These are phyloP conservation scores for Vishniacozyma victoriae DNA, from an alignment of 768 basidiomycete genomes.

Conservation along the genomic window DNA sequence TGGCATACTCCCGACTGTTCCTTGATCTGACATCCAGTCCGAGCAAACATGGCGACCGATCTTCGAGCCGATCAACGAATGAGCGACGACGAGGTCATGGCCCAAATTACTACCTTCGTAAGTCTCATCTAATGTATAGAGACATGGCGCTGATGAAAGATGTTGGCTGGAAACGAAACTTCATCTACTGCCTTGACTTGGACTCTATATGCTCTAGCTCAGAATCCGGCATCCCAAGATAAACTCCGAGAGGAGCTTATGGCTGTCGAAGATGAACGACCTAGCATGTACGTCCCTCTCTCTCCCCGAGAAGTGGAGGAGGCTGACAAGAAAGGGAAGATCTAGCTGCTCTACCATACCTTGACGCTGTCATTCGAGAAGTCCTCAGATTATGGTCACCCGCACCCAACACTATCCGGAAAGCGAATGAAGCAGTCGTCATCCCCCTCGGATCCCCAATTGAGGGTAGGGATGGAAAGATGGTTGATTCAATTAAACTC, in stretches of 20 bases:
- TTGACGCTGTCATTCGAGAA: slow-evolving; percentile 62
- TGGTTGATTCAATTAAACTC: slow-evolving; percentile 36
- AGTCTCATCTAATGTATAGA: slow-evolving; percentile 4
- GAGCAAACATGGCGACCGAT: slow-evolving; percentile 65
- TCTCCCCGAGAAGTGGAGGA: slow-evolving; percentile 51
- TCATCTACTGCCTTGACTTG: slow-evolving; percentile 77
- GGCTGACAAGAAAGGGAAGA: slow-evolving; percentile 25
- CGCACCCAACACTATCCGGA: slow-evolving; percentile 34
- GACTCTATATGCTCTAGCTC: slow-evolving; percentile 70
- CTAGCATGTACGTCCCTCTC: slow-evolving; percentile 33
- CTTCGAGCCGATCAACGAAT: slow-evolving; percentile 58
- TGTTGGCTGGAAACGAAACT: slow-evolving; percentile 67
- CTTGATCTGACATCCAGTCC: slow-evolving; percentile 53
- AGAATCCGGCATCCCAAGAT: slow-evolving; percentile 61
- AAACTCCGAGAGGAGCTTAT: slow-evolving; percentile 65
- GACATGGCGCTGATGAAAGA: slow-evolving; percentile 16
- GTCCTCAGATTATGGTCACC: slow-evolving; percentile 32
- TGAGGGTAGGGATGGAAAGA: slow-evolving; percentile 36
- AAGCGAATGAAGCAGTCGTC: slow-evolving; percentile 17
- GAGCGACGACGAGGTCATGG: slow-evolving; percentile 64
- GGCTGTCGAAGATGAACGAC: slow-evolving; percentile 46
- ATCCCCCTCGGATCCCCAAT: slow-evolving; percentile 40
- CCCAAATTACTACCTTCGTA: slow-evolving; percentile 37
- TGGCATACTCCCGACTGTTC: neutral
- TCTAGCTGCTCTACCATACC: slow-evolving; percentile 60